phyloP scores from a whole-genome alignment of 2,329 filamentous ascomycete species.

The Claviceps purpurea region DNA sequence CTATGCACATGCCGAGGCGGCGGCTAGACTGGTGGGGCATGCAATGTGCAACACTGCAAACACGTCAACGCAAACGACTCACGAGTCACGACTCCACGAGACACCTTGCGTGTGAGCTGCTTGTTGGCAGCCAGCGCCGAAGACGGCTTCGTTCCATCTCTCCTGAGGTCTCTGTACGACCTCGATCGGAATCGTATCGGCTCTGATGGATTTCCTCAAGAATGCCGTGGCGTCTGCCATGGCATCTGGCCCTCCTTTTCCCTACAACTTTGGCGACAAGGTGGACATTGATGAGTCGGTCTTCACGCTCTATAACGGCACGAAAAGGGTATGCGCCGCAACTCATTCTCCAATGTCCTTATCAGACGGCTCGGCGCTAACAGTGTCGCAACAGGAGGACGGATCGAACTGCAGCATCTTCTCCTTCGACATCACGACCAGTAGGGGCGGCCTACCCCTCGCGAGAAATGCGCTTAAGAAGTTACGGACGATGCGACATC shows the following conservation, averaged over 20 bases:
- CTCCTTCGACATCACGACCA: constrained; percentile 76
- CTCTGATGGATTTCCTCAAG: constrained; percentile 87
- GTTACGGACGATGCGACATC: constrained; percentile 81
- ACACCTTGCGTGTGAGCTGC: not conserved
- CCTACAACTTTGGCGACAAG: constrained; percentile 83
- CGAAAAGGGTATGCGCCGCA: constrained; percentile 51
- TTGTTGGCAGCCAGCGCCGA: not conserved
- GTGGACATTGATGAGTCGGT: constrained; percentile 88
- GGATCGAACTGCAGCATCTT: constrained; percentile 92
- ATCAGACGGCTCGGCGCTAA: not conserved
- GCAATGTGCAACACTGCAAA: too few relatives aligned
- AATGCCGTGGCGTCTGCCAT: constrained; percentile 95
- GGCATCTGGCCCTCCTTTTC: constrained; percentile 84
- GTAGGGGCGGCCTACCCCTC: constrained; percentile 69
- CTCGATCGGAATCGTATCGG: not conserved
- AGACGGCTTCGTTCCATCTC: not conserved
- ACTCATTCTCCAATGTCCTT: not conserved
- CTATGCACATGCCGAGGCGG: too few relatives aligned
- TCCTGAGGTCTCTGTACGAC: not conserved
- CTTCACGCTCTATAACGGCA: constrained; percentile 93
- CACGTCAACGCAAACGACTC: too few relatives aligned
- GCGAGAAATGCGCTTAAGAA: constrained; percentile 92
- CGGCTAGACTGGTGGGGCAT: too few relatives aligned
- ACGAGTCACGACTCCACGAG: too few relatives aligned
- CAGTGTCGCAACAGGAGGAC: constrained; percentile 54